Conservation (phyloP, 2,329 filamentous ascomycete genomes). For the Elsinoe fawcettii region DNA sequence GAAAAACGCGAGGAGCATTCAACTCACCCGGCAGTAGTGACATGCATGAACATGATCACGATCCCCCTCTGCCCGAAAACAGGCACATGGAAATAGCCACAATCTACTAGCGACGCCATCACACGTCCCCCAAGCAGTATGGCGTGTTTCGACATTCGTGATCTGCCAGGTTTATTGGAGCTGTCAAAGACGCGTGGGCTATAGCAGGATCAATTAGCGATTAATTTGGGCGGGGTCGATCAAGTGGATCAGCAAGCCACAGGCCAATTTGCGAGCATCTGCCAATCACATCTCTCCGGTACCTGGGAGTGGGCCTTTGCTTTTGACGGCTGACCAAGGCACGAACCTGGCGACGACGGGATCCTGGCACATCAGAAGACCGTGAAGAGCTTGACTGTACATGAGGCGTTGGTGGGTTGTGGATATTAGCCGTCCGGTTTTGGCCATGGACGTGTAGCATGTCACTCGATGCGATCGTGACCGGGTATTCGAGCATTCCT, state of each 20-base stretch:
- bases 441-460: background rate
- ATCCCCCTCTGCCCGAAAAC: background rate
- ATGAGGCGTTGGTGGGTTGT: background rate
- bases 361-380: constrained; percentile 7
- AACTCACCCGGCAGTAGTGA: background rate
- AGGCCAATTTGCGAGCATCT: constrained; percentile 4
- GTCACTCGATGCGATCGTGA: background rate
- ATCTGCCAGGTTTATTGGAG: constrained; percentile 3
- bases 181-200: constrained; percentile 11
- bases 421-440: constrained; percentile 7
- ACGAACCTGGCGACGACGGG: background rate
- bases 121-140: background rate
- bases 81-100: constrained; percentile 3
- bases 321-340: constrained; percentile 3
- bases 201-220: background rate
- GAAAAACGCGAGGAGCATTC: background rate
- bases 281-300: background rate
- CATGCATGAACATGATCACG: background rate
- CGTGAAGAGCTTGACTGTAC: background rate
- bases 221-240: constrained; percentile 8
- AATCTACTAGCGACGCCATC: constrained; percentile 8
- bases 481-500: background rate
- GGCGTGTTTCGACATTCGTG: background rate
- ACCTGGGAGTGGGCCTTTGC: constrained; percentile 5
- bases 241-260: constrained; percentile 12